Evolutionary conservation across 2,329 filamentous ascomycete genomes (phyloP).

Genomic region (Hymenoscyphus fraxineus): DNA sequence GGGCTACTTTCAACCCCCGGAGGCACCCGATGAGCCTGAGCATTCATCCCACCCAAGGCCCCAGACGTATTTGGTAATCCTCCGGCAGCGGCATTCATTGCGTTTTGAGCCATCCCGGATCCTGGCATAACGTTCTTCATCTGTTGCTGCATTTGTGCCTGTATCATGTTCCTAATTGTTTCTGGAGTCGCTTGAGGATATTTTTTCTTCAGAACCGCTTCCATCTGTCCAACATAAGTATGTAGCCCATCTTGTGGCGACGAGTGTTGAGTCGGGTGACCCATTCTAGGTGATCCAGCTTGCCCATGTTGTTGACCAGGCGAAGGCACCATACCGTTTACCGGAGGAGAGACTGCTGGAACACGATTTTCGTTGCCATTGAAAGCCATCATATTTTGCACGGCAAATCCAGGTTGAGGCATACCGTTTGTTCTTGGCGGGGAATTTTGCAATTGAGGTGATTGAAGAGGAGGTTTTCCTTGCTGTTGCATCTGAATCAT

Average conservation of each 20-base stretch:
- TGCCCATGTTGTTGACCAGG: constrained; percentile 22
- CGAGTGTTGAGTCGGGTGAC: constrained; percentile 18
- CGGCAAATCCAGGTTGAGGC: constrained; percentile 30
- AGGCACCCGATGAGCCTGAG: constrained; percentile 19
- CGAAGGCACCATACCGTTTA: constrained; percentile 24
- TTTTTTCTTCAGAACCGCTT: constrained; percentile 26
- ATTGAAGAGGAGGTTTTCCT: constrained; percentile 27
- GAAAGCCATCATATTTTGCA: constrained; percentile 47
- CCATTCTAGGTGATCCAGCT: constrained; percentile 31
- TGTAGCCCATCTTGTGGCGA: constrained; percentile 7
- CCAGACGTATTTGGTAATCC: constrained; percentile 14
- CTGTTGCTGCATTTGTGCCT: constrained; percentile 43
- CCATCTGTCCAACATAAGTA: constrained; percentile 17
- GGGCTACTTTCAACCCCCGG: constrained; percentile 40
- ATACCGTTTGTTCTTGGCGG: constrained; percentile 38
- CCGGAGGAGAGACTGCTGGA: constrained; percentile 34
- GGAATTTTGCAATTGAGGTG: constrained; percentile 35
- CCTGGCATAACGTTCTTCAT: constrained; percentile 20
- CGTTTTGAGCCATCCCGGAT: constrained; percentile 43
- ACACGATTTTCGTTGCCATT: constrained; percentile 47
- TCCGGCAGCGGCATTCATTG: constrained; percentile 49
- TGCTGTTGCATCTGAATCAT: constrained; percentile 39
- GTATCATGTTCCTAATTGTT: constrained; percentile 50
- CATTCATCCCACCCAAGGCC: constrained; percentile 19
- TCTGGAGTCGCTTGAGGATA: constrained; percentile 43